phyloP scores from a whole-genome alignment of 805 yeast species.

The Torulaspora delbrueckii region DNA sequence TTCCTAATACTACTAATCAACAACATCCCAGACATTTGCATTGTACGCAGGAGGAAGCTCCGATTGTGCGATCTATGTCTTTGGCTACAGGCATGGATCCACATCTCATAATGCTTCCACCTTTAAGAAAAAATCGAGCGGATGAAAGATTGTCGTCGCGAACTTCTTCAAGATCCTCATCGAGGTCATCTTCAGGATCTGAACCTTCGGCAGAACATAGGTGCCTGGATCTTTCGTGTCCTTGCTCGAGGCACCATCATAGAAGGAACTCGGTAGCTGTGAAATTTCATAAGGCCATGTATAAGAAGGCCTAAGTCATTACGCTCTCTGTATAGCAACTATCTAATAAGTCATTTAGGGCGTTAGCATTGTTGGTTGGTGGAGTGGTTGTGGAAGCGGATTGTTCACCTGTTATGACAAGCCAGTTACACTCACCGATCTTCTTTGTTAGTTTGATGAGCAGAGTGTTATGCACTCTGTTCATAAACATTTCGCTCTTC shows the following conservation, averaged over 20 bases:
- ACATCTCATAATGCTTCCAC: background rate
- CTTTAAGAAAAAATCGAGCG: background rate
- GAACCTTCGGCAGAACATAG: background rate
- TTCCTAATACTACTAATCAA: conserved; percentile 3
- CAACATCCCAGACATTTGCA: conserved; percentile 2
- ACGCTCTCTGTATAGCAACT: conserved; percentile 15
- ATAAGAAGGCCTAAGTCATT: conserved; percentile 9
- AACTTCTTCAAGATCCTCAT: conserved; percentile 4
- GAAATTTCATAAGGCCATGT: conserved; percentile 19
- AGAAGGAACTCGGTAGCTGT: conserved; percentile 29
- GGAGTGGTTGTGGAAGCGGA: background rate
- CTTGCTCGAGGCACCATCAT: conserved; percentile 33
- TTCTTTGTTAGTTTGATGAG: conserved; percentile 36
- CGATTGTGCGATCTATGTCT: conserved; percentile 7
- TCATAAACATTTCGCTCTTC: conserved; percentile 39
- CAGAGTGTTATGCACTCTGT: conserved; percentile 35
- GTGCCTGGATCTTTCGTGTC: conserved; percentile 17
- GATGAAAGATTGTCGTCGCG: background rate
- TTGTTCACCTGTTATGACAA: conserved; percentile 34
- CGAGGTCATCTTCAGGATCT: background rate
- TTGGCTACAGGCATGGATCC: conserved; percentile 9
- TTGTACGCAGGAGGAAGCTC: background rate
- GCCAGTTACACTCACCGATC: conserved; percentile 40
- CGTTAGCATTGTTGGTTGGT: conserved; percentile 6
- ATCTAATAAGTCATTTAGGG: conserved; percentile 12